phyloP scores from a whole-genome alignment of 768 basidiomycete genomes.

The Strobilomyces echinocephalus region DNA sequence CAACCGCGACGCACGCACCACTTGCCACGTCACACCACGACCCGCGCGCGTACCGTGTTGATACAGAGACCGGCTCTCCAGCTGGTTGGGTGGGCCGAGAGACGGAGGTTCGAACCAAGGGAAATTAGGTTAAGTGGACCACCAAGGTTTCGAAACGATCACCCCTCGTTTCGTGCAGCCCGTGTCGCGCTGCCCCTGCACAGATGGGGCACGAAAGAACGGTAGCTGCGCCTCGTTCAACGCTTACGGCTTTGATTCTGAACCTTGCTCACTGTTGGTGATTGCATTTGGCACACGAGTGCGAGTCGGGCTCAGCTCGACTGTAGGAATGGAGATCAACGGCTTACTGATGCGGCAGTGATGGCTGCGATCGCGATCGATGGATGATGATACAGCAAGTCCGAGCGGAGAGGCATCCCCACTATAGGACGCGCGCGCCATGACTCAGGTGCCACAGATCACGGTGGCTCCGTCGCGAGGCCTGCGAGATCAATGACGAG shows the following conservation, averaged over 20 bases:
- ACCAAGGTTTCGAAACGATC: neutral
- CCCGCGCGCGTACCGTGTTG: conserved; percentile 6
- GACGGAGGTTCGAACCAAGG: conserved; percentile 6
- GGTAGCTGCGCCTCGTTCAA: no score
- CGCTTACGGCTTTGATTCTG: no score
- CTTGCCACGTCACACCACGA: conserved; percentile 17
- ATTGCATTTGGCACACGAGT: conserved; percentile 14
- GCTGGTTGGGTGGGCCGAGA: neutral
- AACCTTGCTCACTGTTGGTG: no score
- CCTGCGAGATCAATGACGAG: no score
- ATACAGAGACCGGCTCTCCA: conserved; percentile 12
- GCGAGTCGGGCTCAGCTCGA: conserved; percentile 18
- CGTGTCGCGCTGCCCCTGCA: no score
- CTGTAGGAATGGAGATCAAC: neutral
- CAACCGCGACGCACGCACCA: conserved; percentile 4
- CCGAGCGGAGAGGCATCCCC: no score
- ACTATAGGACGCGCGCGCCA: no score
- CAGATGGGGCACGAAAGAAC: no score
- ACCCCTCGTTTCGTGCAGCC: no score
- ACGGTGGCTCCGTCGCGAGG: no score
- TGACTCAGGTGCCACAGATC: no score
- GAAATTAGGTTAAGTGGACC: neutral
- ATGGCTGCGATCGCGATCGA: neutral
- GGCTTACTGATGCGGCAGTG: neutral
- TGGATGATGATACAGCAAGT: neutral